Percentiles rank a stretch among this genome's conserved stretches.
phyloP scores from a whole-genome alignment of 257 asterid species.

The Solanum verrucosum region DNA sequence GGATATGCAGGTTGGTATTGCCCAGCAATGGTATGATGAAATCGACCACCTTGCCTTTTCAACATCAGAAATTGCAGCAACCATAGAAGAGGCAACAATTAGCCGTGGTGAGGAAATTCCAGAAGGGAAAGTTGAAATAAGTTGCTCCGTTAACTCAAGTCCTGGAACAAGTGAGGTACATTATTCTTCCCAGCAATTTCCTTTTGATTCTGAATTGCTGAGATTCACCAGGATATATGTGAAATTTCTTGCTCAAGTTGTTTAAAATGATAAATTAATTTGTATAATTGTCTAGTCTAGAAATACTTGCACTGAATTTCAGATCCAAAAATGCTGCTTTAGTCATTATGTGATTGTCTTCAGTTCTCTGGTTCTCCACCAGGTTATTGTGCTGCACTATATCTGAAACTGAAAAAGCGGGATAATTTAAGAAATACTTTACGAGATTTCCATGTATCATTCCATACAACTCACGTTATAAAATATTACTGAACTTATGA shows the following conservation, averaged over 20 bases:
- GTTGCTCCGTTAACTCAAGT: constrained; percentile 65
- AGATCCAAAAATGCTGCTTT: not conserved
- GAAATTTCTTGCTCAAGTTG: not conserved
- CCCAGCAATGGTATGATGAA: constrained; percentile 84
- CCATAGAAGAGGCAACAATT: constrained; percentile 15
- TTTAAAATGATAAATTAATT: not conserved
- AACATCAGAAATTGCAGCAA: constrained; percentile 26
- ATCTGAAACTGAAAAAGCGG: constrained; percentile 24
- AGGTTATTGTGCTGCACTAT: constrained; percentile 73
- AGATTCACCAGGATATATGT: not conserved
- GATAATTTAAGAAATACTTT: too few species aligned
- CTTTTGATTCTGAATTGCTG: not conserved
- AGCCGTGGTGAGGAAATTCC: constrained; percentile 14
- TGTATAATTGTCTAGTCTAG: not conserved
- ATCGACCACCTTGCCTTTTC: constrained; percentile 44
- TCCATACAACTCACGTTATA: not conserved
- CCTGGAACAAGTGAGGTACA: constrained; percentile 95
- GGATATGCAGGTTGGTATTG: constrained; percentile 47
- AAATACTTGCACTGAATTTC: not conserved
- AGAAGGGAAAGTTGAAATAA: constrained; percentile 45
- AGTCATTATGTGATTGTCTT: not conserved
- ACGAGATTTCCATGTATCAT: not conserved
- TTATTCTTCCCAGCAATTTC: not conserved
- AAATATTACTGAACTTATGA: not conserved
- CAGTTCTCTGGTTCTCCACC: constrained; percentile 7